Conservation (phyloP, 768 basidiomycete genomes). For the Podaxis pistillaris region DNA sequence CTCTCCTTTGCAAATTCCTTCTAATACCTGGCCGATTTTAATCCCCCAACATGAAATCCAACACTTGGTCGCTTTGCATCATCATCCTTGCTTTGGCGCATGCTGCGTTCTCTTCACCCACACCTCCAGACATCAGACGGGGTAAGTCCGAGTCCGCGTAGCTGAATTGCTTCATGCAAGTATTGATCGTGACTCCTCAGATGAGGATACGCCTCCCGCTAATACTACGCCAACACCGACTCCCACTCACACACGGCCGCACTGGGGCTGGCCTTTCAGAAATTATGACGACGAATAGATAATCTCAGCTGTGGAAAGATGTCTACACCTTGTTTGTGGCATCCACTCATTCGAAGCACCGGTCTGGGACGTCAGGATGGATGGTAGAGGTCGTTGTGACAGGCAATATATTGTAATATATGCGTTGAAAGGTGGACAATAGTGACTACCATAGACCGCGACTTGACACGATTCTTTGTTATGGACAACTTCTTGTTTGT, state of each 20-base stretch:
- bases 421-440: no score
- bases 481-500: no score
- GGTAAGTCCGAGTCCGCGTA: not conserved
- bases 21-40: not conserved
- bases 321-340: no score
- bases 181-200: not conserved
- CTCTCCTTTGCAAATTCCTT: not conserved
- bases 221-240: not conserved
- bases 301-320: not conserved
- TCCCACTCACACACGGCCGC: not conserved
- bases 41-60: not conserved
- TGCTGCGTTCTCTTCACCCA: not conserved
- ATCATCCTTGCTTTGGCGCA: not conserved
- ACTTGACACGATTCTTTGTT: no score
- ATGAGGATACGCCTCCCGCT: not conserved
- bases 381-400: no score
- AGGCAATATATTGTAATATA: no score
- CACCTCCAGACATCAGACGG: not conserved
- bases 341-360: no score
- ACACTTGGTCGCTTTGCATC: no score
- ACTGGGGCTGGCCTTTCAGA: conserved; percentile 5
- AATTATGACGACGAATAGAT: conserved; percentile 3
- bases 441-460: no score
- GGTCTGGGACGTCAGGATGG: no score
- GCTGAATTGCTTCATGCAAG: not conserved